These are phyloP conservation scores for Pseudoneurospora amorphoporcata DNA, from an alignment of 495 filamentous ascomycete genomes.

Conservation along the genomic window DNA sequence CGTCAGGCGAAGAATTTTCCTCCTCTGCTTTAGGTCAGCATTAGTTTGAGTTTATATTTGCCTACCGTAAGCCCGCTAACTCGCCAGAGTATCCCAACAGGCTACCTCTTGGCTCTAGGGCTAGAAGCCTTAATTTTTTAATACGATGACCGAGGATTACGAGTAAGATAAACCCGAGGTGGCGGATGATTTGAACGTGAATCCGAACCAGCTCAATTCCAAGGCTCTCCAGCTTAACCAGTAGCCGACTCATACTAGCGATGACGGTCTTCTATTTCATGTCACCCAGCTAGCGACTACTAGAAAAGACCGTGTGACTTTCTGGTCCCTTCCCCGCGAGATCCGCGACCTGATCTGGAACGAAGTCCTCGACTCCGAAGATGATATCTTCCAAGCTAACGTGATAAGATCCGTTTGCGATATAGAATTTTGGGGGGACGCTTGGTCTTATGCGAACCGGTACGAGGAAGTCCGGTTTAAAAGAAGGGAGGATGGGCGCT, in stretches of 20 bases:
- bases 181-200: neutral
- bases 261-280: neutral
- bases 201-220: neutral
- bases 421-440: too few relatives aligned
- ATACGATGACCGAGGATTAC: neutral
- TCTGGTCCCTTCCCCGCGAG: neutral
- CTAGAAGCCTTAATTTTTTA: fast-evolving
- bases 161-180: neutral
- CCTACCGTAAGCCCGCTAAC: neutral
- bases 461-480: too few relatives aligned
- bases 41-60: too few relatives aligned
- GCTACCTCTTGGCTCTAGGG: neutral
- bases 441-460: too few relatives aligned
- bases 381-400: neutral
- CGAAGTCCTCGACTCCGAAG: neutral
- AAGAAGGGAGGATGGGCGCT: too few relatives aligned
- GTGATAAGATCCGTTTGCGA: neutral
- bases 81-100: neutral
- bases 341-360: neutral
- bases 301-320: neutral
- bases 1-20: too few relatives aligned
- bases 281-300: neutral
- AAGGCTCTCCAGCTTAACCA: neutral
- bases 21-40: too few relatives aligned
- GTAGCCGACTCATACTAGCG: neutral